phyloP scores from a whole-genome alignment of 192 early-diverging fungal genomes.

The Coemansia sp. region DNA sequence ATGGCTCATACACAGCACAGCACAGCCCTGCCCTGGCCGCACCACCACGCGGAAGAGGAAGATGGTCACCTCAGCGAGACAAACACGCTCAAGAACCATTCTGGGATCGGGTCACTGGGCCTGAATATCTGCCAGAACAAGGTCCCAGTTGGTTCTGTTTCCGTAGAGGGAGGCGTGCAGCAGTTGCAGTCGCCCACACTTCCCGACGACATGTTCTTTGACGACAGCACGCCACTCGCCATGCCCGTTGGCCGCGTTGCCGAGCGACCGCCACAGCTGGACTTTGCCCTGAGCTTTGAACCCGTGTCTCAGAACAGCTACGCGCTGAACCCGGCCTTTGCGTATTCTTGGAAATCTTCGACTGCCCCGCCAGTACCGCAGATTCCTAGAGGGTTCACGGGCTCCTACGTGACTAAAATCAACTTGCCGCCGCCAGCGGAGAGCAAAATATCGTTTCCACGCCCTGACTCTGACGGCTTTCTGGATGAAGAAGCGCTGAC shows the following conservation, averaged over 20 bases:
- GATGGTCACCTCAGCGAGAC: background rate
- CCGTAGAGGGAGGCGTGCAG: slow-evolving; percentile 11
- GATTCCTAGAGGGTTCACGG: slow-evolving; percentile 21
- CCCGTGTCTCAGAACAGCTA: slow-evolving; percentile 26
- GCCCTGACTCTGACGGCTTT: slow-evolving; percentile 15
- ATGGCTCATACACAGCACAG: slow-evolving; percentile 25
- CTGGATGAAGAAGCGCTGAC: background rate
- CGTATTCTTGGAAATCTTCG: slow-evolving; percentile 22
- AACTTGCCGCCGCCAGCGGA: slow-evolving; percentile 3
- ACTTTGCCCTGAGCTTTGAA: slow-evolving; percentile 24
- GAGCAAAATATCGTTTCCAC: slow-evolving; percentile 36
- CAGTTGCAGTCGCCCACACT: slow-evolving; percentile 46
- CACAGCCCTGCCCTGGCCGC: slow-evolving; percentile 24
- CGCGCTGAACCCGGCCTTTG: slow-evolving; percentile 36
- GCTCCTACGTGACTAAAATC: slow-evolving; percentile 20
- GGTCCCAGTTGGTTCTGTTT: slow-evolving; percentile 4
- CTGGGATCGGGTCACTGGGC: slow-evolving; percentile 20
- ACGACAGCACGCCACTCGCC: slow-evolving; percentile 9
- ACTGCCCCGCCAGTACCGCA: slow-evolving; percentile 38
- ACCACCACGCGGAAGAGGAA: slow-evolving; percentile 12
- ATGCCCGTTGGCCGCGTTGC: background rate
- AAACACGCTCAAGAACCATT: slow-evolving; percentile 4
- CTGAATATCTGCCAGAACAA: slow-evolving; percentile 14
- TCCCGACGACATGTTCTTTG: slow-evolving; percentile 27
- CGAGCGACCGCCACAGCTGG: slow-evolving; percentile 10